Conservation (phyloP, 2,329 filamentous ascomycete species). For the Sporothrix humicola region DNA sequence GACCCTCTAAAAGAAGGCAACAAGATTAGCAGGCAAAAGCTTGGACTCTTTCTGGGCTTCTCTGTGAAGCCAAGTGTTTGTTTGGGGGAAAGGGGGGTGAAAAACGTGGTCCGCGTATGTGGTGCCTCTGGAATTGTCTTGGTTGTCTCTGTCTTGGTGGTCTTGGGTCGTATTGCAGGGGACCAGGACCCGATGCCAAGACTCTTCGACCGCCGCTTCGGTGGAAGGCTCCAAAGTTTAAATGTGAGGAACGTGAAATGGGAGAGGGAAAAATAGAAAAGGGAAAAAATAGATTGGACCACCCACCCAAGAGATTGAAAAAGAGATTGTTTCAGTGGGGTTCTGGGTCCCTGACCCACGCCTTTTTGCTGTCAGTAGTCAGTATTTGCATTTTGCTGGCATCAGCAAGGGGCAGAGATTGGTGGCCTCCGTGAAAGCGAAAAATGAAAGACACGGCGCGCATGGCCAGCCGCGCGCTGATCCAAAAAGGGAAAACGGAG, state of each 20-base stretch:
- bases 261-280: background rate
- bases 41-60: background rate
- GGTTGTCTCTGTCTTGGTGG: no score
- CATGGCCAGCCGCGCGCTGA: conserved; percentile 8
- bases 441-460: background rate
- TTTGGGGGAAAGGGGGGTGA: background rate
- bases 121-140: background rate
- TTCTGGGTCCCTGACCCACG: background rate
- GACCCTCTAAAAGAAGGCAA: background rate
- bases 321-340: conserved; percentile 22
- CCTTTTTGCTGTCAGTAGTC: no score
- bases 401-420: background rate
- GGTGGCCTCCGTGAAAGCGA: background rate
- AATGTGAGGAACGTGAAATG: background rate
- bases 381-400: no score
- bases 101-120: background rate
- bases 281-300: background rate
- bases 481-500: conserved; percentile 3
- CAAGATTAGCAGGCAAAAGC: background rate
- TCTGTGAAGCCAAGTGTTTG: background rate
- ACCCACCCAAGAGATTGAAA: background rate
- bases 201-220: background rate
- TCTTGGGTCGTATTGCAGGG: background rate
- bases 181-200: background rate
- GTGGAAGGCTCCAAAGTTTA: background rate